Percentiles rank a stretch among this genome's conserved stretches.
phyloP scores from a whole-genome alignment of 78 protist species.

The Dictyostelium intermedium region DNA sequence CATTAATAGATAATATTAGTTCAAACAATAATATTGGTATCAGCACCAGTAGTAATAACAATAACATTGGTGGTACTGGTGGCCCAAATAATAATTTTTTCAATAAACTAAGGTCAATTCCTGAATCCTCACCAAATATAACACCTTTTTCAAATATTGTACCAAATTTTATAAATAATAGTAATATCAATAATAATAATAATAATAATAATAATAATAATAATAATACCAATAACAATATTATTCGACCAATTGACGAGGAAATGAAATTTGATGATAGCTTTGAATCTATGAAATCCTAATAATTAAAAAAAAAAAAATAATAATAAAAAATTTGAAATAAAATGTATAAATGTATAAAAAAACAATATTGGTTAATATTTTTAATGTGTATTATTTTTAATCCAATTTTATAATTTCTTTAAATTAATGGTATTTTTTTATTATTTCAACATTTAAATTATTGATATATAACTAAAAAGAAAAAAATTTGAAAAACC shows the following conservation, averaged over 20 bases:
- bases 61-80: neutral
- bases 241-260: neutral
- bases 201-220: neutral
- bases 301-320: neutral
- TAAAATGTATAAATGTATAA: neutral
- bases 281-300: neutral
- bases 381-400: no score
- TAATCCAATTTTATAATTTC: no score
- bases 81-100: neutral
- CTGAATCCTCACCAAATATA: neutral
- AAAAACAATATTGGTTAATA: no score
- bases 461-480: no score
- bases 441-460: no score
- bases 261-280: conserved; percentile 9
- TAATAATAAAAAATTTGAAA: neutral
- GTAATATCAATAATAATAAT: neutral
- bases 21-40: neutral
- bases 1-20: neutral
- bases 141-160: neutral
- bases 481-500: no score
- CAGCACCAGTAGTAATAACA: neutral
- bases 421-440: no score
- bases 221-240: neutral
- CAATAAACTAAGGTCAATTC: neutral
- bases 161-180: neutral